A percentile compares a stretch with the other conserved stretches of the same genome.
Evolutionary conservation across 2,329 filamentous ascomycete genomes (phyloP).

Genomic region (Colletotrichum endophyticum): DNA sequence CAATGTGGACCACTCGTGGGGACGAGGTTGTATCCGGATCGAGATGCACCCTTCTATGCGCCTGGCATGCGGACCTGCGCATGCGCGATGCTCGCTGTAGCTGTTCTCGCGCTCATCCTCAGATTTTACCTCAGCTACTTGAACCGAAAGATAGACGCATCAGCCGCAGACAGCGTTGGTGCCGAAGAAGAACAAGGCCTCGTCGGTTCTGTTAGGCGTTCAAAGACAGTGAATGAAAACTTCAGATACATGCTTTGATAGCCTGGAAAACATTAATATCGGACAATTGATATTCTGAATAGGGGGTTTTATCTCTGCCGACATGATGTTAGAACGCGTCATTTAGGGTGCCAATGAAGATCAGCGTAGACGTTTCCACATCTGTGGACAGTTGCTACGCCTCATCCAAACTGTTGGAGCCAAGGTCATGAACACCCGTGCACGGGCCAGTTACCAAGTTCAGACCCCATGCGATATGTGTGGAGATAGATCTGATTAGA

Average conservation of each 20-base stretch:
- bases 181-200: conserved; percentile 44
- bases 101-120: conserved; percentile 57
- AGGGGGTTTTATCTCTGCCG: background rate
- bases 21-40: conserved; percentile 66
- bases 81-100: conserved; percentile 66
- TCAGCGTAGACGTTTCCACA: background rate
- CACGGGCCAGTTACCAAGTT: background rate
- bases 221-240: conserved; percentile 24
- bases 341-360: background rate
- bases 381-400: background rate
- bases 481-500: background rate
- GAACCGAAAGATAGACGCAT: conserved; percentile 52
- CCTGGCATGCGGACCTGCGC: conserved; percentile 68
- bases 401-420: background rate
- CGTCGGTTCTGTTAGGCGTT: conserved; percentile 34
- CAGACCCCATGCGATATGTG: background rate
- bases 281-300: background rate
- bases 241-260: conserved; percentile 54
- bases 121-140: conserved; percentile 55
- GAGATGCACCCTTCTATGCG: conserved; percentile 66
- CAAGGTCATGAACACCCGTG: background rate
- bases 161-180: conserved; percentile 27
- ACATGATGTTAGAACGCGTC: background rate
- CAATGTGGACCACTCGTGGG: conserved; percentile 80
- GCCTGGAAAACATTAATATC: background rate